Evolutionary conservation across 2,329 filamentous ascomycete species (phyloP), one percentile per base, ranked within the genome.

Genomic region (Fusarium fracticaudum): DNA sequence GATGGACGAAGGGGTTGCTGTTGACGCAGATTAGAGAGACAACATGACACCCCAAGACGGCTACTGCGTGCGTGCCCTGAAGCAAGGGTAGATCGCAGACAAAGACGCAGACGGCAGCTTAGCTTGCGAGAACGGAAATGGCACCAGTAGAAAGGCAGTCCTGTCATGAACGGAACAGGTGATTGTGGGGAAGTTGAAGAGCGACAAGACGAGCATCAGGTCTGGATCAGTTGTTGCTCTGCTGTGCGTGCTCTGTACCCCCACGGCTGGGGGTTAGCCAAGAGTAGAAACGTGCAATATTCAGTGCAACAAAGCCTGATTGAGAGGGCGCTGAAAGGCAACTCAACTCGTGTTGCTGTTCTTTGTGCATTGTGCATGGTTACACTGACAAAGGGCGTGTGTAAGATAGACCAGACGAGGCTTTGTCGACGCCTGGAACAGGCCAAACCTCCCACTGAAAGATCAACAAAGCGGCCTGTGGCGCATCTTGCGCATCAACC

Each of bases 121-220:
- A 54, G 59, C 40, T 45, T 64, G 44, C 55, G 47, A 63, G 57
- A 54, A 18, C 50, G 51, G 51, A 64, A 73, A 73, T 61, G 60
- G 51, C 53, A 61, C 60, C 65, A 77, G 60, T 44, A 48, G 50
- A 61, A 57, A 55, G 38, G 20, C 45, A 64, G 41, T 47, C 35
- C 33, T 38, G 64, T 43, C 47, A 44, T 72, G 35, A 67, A 61
- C 54, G 62, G 68, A 69, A 71, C 69, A 68, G 60, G 44, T 60
- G 71, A 73, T 69, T 69, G 75, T 76, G 76, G 76, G 60, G 76
- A 67, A 68, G 69, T 66, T 66, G 60, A 70, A 57, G 37, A 35
- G 44, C 60, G 50, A 54, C 24, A 59, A 68, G 62, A 71, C 71
- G 67, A 66, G 57, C 50, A 60, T 63, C 26, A 48, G 45, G 45